These are phyloP conservation scores for Pseudozyma sp. DNA, from an alignment of 1,284 basidiomycete species.

Conservation along the genomic window DNA sequence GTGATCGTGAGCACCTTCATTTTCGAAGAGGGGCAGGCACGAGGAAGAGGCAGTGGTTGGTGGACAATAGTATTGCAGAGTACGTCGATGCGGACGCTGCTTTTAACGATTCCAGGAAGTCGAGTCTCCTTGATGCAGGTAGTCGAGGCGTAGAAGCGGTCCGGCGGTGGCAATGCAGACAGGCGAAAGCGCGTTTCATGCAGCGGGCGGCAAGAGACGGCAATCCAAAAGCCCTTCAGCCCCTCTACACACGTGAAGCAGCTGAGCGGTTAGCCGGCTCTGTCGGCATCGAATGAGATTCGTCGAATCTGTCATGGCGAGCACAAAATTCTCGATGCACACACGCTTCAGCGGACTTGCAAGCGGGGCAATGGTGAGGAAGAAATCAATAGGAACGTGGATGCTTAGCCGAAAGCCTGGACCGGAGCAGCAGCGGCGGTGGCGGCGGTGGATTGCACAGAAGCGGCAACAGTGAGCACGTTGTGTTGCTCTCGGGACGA, in stretches of 20 bases:
- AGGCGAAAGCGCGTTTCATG: too few species aligned
- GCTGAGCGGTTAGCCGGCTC: neutral
- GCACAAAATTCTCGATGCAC: neutral
- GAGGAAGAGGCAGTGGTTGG: neutral
- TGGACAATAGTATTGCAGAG: too few species aligned
- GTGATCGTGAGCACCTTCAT: constrained; percentile 23
- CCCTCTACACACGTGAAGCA: neutral
- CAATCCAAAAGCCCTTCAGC: neutral
- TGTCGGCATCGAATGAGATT: neutral
- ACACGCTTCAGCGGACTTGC: neutral
- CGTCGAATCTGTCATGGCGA: neutral
- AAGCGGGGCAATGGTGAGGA: neutral
- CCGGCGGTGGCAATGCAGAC: too few species aligned
- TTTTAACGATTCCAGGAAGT: too few species aligned
- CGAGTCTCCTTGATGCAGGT: too few species aligned
- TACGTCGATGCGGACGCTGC: too few species aligned
- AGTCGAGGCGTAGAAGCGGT: too few species aligned
- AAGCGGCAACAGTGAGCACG: constrained; percentile 18
- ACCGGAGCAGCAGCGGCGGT: neutral
- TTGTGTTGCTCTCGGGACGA: constrained; percentile 1
- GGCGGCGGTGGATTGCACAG: neutral
- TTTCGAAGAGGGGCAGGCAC: neutral
- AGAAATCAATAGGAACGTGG: neutral
- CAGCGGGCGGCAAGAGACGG: neutral
- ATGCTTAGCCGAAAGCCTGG: neutral